Evolutionary conservation across 2,329 filamentous ascomycete genomes (phyloP).

Genomic region (Geoglossum cookeanum): DNA sequence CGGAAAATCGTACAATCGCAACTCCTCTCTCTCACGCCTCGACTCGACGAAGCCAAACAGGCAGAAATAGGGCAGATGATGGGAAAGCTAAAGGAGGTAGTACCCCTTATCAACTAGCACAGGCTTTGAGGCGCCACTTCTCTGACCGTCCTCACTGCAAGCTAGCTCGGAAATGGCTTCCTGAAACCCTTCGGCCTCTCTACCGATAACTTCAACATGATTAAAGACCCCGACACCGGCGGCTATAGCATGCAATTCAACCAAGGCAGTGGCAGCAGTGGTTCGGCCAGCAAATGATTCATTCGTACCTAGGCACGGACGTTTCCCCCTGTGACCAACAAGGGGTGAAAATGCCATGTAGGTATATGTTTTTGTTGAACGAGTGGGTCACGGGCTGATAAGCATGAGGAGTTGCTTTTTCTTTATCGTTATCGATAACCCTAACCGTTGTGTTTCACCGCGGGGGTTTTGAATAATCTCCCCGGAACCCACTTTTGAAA

Average conservation of each 20-base stretch:
- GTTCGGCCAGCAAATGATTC: background rate
- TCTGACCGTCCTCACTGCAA: too few relatives aligned
- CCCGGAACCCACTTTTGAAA: too few relatives aligned
- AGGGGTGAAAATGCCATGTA: too few relatives aligned
- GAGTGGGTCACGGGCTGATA: too few relatives aligned
- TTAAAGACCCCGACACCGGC: constrained; percentile 72
- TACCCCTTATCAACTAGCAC: constrained; percentile 14
- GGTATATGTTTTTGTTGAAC: too few relatives aligned
- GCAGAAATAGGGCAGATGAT: constrained; percentile 92
- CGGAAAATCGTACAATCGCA: constrained; percentile 46
- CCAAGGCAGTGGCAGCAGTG: constrained; percentile 18
- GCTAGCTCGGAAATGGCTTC: constrained; percentile 66
- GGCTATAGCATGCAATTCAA: constrained; percentile 89
- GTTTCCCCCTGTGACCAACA: too few relatives aligned
- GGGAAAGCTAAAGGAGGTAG: constrained; percentile 72
- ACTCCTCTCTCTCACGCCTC: constrained; percentile 43
- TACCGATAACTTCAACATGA: constrained; percentile 88
- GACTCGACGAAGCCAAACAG: constrained; percentile 61
- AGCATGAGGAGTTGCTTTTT: background rate
- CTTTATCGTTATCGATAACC: background rate
- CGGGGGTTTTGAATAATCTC: too few relatives aligned
- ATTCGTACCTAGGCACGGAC: background rate
- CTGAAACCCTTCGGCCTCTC: constrained; percentile 85
- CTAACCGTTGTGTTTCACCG: too few relatives aligned
- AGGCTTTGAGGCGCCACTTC: too few relatives aligned